Conservation (phyloP, 1,284 basidiomycete species). For the Leccinum fallax region DNA sequence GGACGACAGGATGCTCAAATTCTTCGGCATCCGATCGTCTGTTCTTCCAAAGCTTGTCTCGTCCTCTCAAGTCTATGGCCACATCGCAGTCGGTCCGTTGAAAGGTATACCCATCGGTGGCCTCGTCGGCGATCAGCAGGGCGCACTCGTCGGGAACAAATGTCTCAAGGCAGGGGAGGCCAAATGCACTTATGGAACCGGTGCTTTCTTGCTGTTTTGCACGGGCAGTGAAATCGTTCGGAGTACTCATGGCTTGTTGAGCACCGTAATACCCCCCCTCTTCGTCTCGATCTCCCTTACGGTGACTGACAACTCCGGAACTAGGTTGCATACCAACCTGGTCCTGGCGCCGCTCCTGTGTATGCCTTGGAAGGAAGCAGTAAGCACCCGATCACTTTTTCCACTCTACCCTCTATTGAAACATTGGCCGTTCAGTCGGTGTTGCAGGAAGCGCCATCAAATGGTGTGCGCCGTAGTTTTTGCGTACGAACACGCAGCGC, state of each 20-base stretch:
- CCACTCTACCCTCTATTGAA: slow-evolving; percentile 5
- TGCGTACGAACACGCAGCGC: not conserved
- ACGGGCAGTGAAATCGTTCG: slow-evolving; percentile 88
- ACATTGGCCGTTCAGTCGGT: slow-evolving; percentile 56
- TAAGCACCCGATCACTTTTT: slow-evolving; percentile 42
- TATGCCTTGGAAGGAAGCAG: slow-evolving; percentile 96
- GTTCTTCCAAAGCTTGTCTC: slow-evolving; percentile 89
- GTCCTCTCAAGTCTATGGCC: slow-evolving; percentile 91
- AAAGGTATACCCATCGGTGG: slow-evolving; percentile 86
- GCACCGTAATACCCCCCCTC: slow-evolving; percentile 62
- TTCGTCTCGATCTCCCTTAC: not conserved
- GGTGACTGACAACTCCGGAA: slow-evolving; percentile 17
- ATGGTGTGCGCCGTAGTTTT: slow-evolving; percentile 47
- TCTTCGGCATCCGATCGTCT: slow-evolving; percentile 82
- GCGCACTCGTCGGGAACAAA: slow-evolving; percentile 95
- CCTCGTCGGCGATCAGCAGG: slow-evolving; percentile 96
- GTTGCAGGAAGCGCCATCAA: slow-evolving; percentile 96
- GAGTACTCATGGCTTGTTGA: slow-evolving; percentile 86
- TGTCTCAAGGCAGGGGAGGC: slow-evolving; percentile 84
- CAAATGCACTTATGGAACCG: slow-evolving; percentile 96
- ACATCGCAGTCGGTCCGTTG: slow-evolving; percentile 68
- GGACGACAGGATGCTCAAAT: slow-evolving; percentile 82
- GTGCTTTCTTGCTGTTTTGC: slow-evolving; percentile 93
- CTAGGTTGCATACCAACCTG: slow-evolving; percentile 91
- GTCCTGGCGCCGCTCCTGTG: slow-evolving; percentile 74